These are phyloP conservation scores for Phytophthora quininea DNA, from an alignment of 352 stramenopile species.

Conservation along the genomic window DNA sequence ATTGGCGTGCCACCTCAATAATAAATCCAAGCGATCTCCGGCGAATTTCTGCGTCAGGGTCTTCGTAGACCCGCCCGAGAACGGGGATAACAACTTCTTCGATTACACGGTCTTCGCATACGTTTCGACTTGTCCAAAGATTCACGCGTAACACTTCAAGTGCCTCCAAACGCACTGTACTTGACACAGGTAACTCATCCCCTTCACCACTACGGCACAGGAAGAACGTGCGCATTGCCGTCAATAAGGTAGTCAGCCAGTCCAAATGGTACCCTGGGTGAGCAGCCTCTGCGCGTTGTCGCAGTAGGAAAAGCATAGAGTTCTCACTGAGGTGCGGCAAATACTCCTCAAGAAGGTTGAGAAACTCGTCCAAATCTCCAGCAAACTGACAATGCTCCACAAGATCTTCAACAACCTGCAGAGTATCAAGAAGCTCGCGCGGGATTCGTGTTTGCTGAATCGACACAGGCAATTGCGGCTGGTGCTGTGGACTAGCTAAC, in stretches of 20 bases:
- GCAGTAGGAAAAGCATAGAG: conserved; percentile 66
- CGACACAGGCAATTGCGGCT: conserved; percentile 44
- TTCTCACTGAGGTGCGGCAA: conserved; percentile 63
- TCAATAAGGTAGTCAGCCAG: conserved; percentile 67
- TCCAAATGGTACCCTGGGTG: conserved; percentile 72
- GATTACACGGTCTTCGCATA: conserved; percentile 86
- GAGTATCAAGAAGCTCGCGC: conserved; percentile 77
- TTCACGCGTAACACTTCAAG: conserved; percentile 76
- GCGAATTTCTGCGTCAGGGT: conserved; percentile 65
- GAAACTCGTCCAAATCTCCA: conserved; percentile 78
- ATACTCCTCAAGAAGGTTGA: conserved; percentile 76
- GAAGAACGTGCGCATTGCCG: conserved; percentile 73
- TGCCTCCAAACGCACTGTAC: conserved; percentile 65
- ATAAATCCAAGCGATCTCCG: conserved; percentile 65
- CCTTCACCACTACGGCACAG: conserved; percentile 37
- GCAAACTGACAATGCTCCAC: conserved; percentile 62
- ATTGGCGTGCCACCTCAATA: conserved; percentile 65
- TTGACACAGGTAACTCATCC: conserved; percentile 38
- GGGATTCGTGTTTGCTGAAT: conserved; percentile 81
- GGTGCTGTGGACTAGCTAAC: conserved; percentile 18
- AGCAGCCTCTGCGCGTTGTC: conserved; percentile 59
- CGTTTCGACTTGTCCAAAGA: conserved; percentile 74
- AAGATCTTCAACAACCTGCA: conserved; percentile 77
- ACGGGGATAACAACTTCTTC: conserved; percentile 84
- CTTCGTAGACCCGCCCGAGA: conserved; percentile 73